Evolutionary conservation across 2,329 filamentous ascomycete genomes (phyloP).

Genomic region (Beauveria sp.): DNA sequence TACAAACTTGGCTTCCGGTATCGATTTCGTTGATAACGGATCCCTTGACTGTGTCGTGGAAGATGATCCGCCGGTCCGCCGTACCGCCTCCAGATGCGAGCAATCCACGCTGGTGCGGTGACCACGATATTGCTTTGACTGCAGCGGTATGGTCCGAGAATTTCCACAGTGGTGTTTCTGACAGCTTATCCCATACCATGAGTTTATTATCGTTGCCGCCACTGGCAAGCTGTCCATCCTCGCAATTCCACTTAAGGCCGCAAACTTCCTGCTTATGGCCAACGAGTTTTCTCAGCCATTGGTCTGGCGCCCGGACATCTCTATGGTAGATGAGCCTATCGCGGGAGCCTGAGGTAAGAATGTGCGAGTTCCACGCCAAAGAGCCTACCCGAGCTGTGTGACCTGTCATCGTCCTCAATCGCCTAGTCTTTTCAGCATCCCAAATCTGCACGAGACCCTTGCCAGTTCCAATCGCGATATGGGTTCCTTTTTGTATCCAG

Average conservation of each 20-base stretch:
- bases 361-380: slow-evolving; percentile 96
- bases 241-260: slow-evolving; percentile 92
- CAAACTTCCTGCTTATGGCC: slow-evolving; percentile 99
- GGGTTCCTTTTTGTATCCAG: slow-evolving; percentile 96
- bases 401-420: slow-evolving; percentile 91
- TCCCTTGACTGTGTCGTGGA: slow-evolving; percentile 91
- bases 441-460: slow-evolving; percentile 96
- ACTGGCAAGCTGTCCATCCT: slow-evolving; percentile 88
- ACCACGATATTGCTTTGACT: slow-evolving; percentile 97
- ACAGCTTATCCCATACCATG: slow-evolving; percentile 96
- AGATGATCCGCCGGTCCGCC: slow-evolving; percentile 92
- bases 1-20: slow-evolving; percentile 97
- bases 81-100: slow-evolving; percentile 95
- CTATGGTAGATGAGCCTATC: slow-evolving; percentile 93
- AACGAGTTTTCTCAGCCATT: slow-evolving; percentile 77
- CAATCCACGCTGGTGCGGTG: slow-evolving; percentile 86
- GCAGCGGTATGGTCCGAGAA: slow-evolving; percentile 93
- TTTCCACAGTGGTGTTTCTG: slow-evolving; percentile 85
- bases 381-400: slow-evolving; percentile 90
- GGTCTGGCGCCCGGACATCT: slow-evolving; percentile 86
- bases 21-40: slow-evolving; percentile 79
- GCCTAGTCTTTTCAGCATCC: slow-evolving; percentile 82
- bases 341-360: slow-evolving; percentile 88
- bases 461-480: slow-evolving; percentile 89
- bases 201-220: slow-evolving; percentile 98